These are phyloP conservation scores for Hymenoscyphus fructigenus DNA, from an alignment of 2,329 filamentous ascomycete species.

Conservation along the genomic window DNA sequence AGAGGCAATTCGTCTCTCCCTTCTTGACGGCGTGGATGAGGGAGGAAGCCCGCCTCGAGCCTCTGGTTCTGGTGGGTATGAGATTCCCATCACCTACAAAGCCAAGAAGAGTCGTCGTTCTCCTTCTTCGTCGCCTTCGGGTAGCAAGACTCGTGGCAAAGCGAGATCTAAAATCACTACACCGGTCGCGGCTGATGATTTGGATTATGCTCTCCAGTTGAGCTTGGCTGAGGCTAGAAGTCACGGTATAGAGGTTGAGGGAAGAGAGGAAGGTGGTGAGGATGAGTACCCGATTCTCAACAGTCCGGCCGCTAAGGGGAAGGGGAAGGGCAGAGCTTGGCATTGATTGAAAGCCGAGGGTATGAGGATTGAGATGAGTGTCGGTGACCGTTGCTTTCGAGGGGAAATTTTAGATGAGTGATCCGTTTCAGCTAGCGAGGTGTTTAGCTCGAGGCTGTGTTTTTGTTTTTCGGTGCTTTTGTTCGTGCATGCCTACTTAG, in stretches of 20 bases:
- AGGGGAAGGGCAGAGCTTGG: conserved; percentile 41
- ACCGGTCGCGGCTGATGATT: conserved; percentile 46
- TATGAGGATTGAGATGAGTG: background rate
- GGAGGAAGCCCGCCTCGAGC: conserved; percentile 45
- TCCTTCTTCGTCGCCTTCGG: conserved; percentile 37
- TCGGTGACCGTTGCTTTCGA: background rate
- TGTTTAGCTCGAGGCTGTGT: background rate
- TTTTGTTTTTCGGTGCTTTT: background rate
- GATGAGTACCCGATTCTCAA: conserved; percentile 43
- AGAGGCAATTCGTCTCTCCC: conserved; percentile 60
- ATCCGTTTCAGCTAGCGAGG: background rate
- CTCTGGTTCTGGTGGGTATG: conserved; percentile 49
- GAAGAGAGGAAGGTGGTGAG: conserved; percentile 20
- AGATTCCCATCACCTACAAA: conserved; percentile 52
- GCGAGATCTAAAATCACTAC: conserved; percentile 8
- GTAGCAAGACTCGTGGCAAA: conserved; percentile 21
- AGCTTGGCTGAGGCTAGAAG: conserved; percentile 57
- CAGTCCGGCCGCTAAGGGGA: conserved; percentile 37
- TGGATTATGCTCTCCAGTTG: conserved; percentile 59
- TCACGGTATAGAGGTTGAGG: conserved; percentile 30
- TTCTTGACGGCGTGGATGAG: conserved; percentile 56
- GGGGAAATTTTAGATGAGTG: background rate
- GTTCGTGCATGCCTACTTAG: background rate
- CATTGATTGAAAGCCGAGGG: background rate
- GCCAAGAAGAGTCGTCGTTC: conserved; percentile 44